phyloP scores from a whole-genome alignment of 2,329 filamentous ascomycete species.

The Microascus cirrosus region DNA sequence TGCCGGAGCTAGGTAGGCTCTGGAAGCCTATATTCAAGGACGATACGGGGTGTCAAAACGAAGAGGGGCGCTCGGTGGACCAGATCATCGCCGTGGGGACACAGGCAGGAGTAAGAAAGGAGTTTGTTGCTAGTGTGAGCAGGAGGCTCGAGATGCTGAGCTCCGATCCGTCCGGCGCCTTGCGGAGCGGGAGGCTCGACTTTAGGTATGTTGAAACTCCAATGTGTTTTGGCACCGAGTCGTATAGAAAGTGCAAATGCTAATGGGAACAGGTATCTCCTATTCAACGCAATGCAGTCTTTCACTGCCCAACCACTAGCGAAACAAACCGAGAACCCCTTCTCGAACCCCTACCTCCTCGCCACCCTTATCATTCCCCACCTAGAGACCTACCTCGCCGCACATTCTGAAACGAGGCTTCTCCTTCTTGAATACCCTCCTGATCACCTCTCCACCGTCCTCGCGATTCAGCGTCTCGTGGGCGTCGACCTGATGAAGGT shows the following conservation, averaged over 20 bases:
- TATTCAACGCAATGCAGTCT: slow-evolving; percentile 48
- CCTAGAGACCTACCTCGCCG: slow-evolving; percentile 46
- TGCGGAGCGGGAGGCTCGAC: slow-evolving; percentile 45
- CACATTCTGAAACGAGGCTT: slow-evolving; percentile 40
- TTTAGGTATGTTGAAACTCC: slow-evolving; percentile 33
- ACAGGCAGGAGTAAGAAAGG: slow-evolving; percentile 39
- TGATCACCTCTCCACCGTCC: slow-evolving; percentile 42
- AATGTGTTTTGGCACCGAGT: not conserved
- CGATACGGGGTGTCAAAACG: slow-evolving; percentile 15
- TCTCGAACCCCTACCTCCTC: slow-evolving; percentile 40
- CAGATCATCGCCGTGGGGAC: slow-evolving; percentile 50
- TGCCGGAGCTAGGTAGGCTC: slow-evolving; percentile 35
- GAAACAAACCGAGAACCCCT: slow-evolving; percentile 41
- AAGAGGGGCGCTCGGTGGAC: slow-evolving; percentile 31
- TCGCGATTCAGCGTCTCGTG: slow-evolving; percentile 46
- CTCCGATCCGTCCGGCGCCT: slow-evolving; percentile 33
- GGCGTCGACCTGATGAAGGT: slow-evolving; percentile 47
- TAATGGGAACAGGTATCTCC: slow-evolving; percentile 35
- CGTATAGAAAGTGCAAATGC: not conserved
- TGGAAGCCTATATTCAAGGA: slow-evolving; percentile 42
- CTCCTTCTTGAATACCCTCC: slow-evolving; percentile 48
- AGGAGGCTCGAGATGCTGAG: slow-evolving; percentile 45
- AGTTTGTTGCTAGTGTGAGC: slow-evolving; percentile 35
- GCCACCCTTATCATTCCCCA: slow-evolving; percentile 49
- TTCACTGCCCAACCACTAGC: slow-evolving; percentile 38